phyloP scores from a whole-genome alignment of 257 asterid genomes.

The Solanum bulbocastanum region DNA sequence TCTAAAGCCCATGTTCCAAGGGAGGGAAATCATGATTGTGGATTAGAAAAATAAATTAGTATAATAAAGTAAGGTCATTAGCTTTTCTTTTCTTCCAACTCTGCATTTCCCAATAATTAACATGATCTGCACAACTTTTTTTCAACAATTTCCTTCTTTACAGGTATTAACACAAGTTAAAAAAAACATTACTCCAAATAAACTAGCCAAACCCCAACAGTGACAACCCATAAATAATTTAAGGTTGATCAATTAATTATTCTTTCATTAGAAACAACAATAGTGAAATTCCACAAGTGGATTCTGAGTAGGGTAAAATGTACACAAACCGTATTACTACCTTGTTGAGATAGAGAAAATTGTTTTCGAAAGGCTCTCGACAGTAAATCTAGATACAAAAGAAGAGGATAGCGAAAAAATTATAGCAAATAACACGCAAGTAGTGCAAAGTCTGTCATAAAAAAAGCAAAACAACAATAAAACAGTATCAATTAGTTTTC shows the following conservation, averaged over 20 bases:
- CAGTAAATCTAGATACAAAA: no score
- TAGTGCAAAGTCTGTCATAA: not conserved
- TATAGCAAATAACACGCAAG: not conserved
- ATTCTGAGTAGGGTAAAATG: not conserved
- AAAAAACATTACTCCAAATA: not conserved
- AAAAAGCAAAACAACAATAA: not conserved
- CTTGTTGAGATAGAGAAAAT: no score
- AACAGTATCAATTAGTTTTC: not conserved
- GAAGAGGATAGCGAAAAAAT: no score
- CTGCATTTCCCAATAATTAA: not conserved
- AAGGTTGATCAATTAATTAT: not conserved
- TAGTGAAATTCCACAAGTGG: accelerated
- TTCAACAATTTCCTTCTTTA: conserved; percentile 22
- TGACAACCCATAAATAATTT: not conserved
- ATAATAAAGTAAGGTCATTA: not conserved
- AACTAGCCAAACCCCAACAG: not conserved
- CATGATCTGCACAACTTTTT: conserved; percentile 16
- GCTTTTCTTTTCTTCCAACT: not conserved
- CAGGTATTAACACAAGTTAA: conserved; percentile 10
- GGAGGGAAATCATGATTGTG: not conserved
- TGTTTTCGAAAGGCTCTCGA: not conserved
- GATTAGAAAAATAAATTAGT: not conserved
- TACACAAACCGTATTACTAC: no score
- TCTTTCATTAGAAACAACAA: not conserved
- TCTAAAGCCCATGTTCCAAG: not conserved